A percentile compares a stretch with the other conserved stretches of the same genome.
These are phyloP conservation scores for Tylopilus vinaceipallidus DNA, from an alignment of 768 basidiomycete species.

Conservation along the genomic window DNA sequence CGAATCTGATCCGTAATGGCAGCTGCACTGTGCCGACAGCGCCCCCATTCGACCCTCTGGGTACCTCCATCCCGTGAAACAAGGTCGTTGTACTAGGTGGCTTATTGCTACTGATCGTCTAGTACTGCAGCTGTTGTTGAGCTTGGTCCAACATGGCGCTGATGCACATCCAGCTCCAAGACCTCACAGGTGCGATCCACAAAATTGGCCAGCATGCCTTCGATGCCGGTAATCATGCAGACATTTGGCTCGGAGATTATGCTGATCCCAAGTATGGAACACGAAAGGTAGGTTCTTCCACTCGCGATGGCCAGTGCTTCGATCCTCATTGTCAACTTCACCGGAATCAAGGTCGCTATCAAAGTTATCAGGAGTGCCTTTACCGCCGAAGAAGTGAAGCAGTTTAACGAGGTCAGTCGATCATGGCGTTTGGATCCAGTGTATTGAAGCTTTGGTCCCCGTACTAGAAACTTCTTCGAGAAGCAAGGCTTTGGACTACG, in stretches of 20 bases:
- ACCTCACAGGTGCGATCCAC: slow-evolving; percentile 16
- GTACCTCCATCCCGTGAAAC: no score
- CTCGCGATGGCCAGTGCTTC: neutral
- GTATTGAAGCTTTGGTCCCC: neutral
- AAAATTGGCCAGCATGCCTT: slow-evolving; percentile 17
- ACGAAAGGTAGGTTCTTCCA: slow-evolving; percentile 4
- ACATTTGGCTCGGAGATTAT: slow-evolving; percentile 23
- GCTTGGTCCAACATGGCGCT: slow-evolving; percentile 13
- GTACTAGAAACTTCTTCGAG: slow-evolving; percentile 27
- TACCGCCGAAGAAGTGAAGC: slow-evolving; percentile 13
- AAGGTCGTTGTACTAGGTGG: no score
- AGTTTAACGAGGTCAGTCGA: slow-evolving; percentile 20
- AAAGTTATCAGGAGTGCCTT: slow-evolving; percentile 26
- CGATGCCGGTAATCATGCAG: slow-evolving; percentile 21
- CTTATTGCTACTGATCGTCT: neutral
- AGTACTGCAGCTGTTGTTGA: neutral
- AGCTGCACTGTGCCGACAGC: no score
- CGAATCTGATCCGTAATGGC: no score
- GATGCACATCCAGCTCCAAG: slow-evolving; percentile 19
- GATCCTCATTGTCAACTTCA: neutral
- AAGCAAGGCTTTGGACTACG: slow-evolving; percentile 27
- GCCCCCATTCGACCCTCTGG: no score
- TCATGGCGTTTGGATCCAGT: neutral
- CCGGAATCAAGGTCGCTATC: slow-evolving; percentile 22
- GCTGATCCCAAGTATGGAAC: slow-evolving; percentile 8